Evolutionary conservation across 2,329 filamentous ascomycete species (phyloP).

Genomic region (Ambrosiella xylebori): DNA sequence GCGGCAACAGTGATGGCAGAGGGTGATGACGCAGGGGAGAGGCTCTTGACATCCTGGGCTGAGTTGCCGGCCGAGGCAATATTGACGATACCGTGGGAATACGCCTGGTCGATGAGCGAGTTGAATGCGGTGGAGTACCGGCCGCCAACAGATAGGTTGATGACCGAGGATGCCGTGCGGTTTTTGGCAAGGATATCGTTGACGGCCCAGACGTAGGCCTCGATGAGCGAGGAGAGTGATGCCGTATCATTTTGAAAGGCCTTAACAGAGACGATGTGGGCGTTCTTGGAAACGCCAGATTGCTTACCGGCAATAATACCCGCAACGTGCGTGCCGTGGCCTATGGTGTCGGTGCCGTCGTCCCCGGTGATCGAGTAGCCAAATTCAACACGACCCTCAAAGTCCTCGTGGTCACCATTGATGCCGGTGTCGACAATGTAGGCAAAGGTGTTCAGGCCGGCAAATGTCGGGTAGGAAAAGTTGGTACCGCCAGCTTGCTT

Average conservation of each 20-base stretch:
- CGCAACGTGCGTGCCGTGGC: conserved; percentile 27
- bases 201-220: conserved; percentile 22
- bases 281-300: conserved; percentile 24
- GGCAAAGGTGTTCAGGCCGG: conserved; percentile 16
- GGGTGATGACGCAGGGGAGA: conserved; percentile 16
- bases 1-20: conserved; percentile 18
- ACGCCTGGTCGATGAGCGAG: conserved; percentile 16
- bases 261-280: conserved; percentile 29
- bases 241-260: conserved; percentile 22
- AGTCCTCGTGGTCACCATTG: conserved; percentile 15
- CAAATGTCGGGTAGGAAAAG: conserved; percentile 15
- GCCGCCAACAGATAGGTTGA: conserved; percentile 27
- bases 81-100: conserved; percentile 20
- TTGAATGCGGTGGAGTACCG: conserved; percentile 11
- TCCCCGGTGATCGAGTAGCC: conserved; percentile 17
- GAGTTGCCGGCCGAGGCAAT: conserved; percentile 21
- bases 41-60: conserved; percentile 5
- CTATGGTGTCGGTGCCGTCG: conserved; percentile 19
- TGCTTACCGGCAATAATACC: conserved; percentile 14
- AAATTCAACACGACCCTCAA: conserved; percentile 15
- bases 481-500: conserved; percentile 14
- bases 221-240: conserved; percentile 19
- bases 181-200: conserved; percentile 19
- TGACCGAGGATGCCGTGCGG: conserved; percentile 21
- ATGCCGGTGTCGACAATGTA: conserved; percentile 18